Percentiles rank a stretch among this genome's conserved stretches.
Conservation (phyloP, 257 asterid genomes). For the Sherardia arvensis region DNA sequence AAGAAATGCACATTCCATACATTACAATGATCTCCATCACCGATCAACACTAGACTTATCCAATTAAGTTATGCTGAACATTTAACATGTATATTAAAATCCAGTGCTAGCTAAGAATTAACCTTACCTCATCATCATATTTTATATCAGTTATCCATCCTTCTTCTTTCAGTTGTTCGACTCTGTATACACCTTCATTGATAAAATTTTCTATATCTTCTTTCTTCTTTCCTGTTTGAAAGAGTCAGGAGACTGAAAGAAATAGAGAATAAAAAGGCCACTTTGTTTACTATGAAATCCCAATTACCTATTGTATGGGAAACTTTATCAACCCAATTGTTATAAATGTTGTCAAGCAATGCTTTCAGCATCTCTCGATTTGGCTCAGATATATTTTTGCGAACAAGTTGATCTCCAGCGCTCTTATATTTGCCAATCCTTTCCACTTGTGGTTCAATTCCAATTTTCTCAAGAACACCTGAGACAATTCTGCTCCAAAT, state of each 20-base stretch:
- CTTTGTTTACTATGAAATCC: slow-evolving; percentile 3
- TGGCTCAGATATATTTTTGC: slow-evolving; percentile 73
- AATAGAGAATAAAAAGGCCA: neutral
- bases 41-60: no score
- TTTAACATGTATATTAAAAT: no score
- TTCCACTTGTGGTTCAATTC: slow-evolving; percentile 87
- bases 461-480: slow-evolving; percentile 41
- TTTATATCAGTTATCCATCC: slow-evolving; percentile 96
- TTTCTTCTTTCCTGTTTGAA: slow-evolving; percentile 57
- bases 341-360: slow-evolving; percentile 75
- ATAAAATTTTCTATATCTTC: slow-evolving; percentile 73
- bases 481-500: neutral
- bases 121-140: slow-evolving; percentile 89
- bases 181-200: slow-evolving; percentile 84
- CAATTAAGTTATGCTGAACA: neutral
- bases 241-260: slow-evolving; percentile 11
- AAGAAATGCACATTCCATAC: neutral
- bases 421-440: slow-evolving; percentile 92
- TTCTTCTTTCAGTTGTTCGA: slow-evolving; percentile 74
- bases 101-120: slow-evolving; percentile 11
- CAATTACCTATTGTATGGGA: slow-evolving; percentile 58
- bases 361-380: slow-evolving; percentile 84
- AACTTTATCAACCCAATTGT: slow-evolving; percentile 69
- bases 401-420: slow-evolving; percentile 84
- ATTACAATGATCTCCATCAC: neutral